A percentile compares a stretch with the other conserved stretches of the same genome.
These are phyloP conservation scores for Leptographium lundbergii DNA, from an alignment of 2,329 filamentous ascomycete species.

Conservation along the genomic window DNA sequence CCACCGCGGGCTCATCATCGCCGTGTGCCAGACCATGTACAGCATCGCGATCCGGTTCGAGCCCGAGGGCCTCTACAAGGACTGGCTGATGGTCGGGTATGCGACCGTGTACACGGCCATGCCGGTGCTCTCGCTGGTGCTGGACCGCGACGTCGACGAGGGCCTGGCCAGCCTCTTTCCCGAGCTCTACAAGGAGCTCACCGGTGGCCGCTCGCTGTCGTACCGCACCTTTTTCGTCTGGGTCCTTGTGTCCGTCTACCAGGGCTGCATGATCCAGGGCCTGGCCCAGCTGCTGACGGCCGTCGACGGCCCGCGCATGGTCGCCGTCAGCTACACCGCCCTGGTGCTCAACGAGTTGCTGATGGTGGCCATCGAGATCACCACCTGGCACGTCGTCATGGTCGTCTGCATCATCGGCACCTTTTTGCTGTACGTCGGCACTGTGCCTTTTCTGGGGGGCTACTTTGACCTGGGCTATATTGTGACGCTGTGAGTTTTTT, in stretches of 20 bases:
- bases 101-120: slow-evolving; percentile 90
- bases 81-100: slow-evolving; percentile 95
- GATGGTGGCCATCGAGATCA: slow-evolving; percentile 95
- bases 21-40: slow-evolving; percentile 94
- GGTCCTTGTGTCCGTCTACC: slow-evolving; percentile 91
- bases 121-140: slow-evolving; percentile 83
- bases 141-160: slow-evolving; percentile 93
- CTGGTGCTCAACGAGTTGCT: slow-evolving; percentile 88
- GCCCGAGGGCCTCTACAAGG: slow-evolving; percentile 86
- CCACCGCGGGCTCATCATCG: slow-evolving; percentile 89
- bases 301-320: slow-evolving; percentile 62
- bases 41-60: slow-evolving; percentile 87
- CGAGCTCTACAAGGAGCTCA: slow-evolving; percentile 96
- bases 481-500: slow-evolving; percentile 45
- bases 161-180: slow-evolving; percentile 88
- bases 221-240: slow-evolving; percentile 95
- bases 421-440: slow-evolving; percentile 64
- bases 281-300: slow-evolving; percentile 78
- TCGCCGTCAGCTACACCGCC: slow-evolving; percentile 82
- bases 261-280: slow-evolving; percentile 92
- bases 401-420: slow-evolving; percentile 74
- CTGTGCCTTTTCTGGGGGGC: slow-evolving; percentile 71
- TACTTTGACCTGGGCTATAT: slow-evolving; percentile 84
- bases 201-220: slow-evolving; percentile 69
- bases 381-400: slow-evolving; percentile 95